Evolutionary conservation across 441 rosid species (phyloP).

Genomic region (Adansonia gregorii): DNA sequence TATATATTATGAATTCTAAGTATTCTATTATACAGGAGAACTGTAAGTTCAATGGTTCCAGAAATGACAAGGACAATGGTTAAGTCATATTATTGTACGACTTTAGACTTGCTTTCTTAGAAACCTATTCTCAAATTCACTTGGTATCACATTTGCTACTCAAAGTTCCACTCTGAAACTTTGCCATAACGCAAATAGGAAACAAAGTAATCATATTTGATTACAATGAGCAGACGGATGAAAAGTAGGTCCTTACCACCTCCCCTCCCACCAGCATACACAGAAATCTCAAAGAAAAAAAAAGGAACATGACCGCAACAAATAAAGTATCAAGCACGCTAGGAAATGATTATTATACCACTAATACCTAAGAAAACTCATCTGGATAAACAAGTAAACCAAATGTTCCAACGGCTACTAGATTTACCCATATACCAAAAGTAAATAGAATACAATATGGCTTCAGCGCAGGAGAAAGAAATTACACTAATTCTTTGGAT

Average conservation of each 20-base stretch:
- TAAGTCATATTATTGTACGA: background rate
- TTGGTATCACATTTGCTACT: background rate
- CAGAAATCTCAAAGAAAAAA: too few species aligned
- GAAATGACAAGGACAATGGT: background rate
- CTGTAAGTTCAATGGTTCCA: background rate
- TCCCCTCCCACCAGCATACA: too few species aligned
- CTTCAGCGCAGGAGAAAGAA: background rate
- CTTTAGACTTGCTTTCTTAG: background rate
- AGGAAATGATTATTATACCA: too few species aligned
- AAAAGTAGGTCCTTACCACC: background rate
- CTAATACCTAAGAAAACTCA: too few species aligned
- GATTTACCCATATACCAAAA: background rate
- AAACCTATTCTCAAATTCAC: background rate
- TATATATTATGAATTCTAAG: background rate
- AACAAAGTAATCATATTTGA: background rate
- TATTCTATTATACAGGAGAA: background rate
- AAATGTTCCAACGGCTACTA: background rate
- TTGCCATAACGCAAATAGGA: background rate
- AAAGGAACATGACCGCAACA: too few species aligned
- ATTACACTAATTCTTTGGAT: conserved; percentile 8
- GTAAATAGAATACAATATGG: background rate
- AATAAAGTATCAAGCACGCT: too few species aligned
- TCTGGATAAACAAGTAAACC: background rate
- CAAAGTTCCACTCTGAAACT: background rate
- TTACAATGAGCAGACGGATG: background rate